These are phyloP conservation scores for Prunus mume DNA, from an alignment of 306 rosid species.

Conservation along the genomic window DNA sequence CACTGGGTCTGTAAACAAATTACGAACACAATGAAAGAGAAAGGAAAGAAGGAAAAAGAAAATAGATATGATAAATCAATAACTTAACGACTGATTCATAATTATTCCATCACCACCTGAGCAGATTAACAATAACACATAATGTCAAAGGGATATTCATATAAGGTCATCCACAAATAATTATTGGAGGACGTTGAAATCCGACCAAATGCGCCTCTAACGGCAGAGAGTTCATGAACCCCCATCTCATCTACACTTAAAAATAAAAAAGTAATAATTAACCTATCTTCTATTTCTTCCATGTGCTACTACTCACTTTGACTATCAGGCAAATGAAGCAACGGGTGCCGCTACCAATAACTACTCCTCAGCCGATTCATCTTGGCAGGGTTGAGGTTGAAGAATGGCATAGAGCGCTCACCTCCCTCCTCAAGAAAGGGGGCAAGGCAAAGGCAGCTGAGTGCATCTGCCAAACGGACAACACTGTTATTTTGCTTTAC, in stretches of 20 bases:
- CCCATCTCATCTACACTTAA: not conserved
- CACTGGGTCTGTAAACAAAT: not conserved
- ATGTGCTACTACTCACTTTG: constrained; percentile 5
- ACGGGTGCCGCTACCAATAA: not conserved
- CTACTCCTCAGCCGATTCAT: constrained; percentile 1
- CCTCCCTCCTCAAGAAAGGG: constrained; percentile 67
- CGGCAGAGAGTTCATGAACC: not conserved
- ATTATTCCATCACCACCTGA: constrained; percentile 3
- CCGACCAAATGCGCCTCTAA: not conserved
- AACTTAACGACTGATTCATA: not conserved
- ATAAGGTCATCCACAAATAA: not conserved
- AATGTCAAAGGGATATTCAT: not conserved
- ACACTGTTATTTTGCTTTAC: not conserved
- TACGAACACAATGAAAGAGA: no score
- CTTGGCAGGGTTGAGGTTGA: not conserved
- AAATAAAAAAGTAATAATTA: not conserved
- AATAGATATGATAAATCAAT: not conserved
- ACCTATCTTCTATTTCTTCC: constrained; percentile 19
- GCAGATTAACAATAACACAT: not conserved
- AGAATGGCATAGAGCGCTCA: constrained; percentile 36
- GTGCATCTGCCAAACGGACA: constrained; percentile 57
- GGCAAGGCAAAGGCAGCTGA: constrained; percentile 89
- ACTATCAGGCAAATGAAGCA: constrained; percentile 6
- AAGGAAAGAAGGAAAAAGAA: not conserved
- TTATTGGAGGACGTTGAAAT: not conserved